Conservation (phyloP, 2,329 filamentous ascomycete genomes). For the Rosellinia necatrix region DNA sequence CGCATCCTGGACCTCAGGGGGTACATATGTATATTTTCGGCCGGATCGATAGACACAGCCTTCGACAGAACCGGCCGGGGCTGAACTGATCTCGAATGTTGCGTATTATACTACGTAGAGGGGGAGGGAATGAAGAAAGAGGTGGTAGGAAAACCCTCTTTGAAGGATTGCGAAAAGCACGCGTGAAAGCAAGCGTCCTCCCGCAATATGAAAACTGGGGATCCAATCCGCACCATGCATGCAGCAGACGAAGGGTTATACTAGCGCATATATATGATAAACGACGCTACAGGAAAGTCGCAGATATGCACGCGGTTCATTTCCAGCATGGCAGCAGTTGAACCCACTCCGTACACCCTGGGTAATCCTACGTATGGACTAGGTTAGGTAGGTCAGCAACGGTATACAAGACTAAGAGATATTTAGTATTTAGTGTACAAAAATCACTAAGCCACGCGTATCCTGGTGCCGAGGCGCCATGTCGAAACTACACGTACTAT, state of each 20-base stretch:
- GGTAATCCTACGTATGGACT: constrained; percentile 23
- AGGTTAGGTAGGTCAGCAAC: constrained; percentile 7
- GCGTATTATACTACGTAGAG: background rate
- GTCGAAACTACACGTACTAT: constrained; percentile 17
- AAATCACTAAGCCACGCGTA: constrained; percentile 12
- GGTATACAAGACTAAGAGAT: constrained; percentile 5
- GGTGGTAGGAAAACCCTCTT: constrained; percentile 11
- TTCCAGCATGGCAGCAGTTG: constrained; percentile 20
- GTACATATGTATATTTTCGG: constrained; percentile 5
- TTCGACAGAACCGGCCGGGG: constrained; percentile 12
- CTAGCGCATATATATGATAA: constrained; percentile 18
- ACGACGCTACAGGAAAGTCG: constrained; percentile 14
- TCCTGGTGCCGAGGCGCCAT: constrained; percentile 17
- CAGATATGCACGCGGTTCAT: constrained; percentile 16
- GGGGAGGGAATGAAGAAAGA: constrained; percentile 11
- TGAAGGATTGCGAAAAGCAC: constrained; percentile 2
- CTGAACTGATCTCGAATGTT: background rate
- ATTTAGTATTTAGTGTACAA: too few relatives aligned
- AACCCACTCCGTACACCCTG: constrained; percentile 26
- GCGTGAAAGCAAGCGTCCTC: constrained; percentile 16
- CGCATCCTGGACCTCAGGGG: constrained; percentile 26
- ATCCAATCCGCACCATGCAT: constrained; percentile 27
- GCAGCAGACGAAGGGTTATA: constrained; percentile 23
- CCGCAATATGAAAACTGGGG: constrained; percentile 30
- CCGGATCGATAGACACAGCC: constrained; percentile 13